phyloP scores from a whole-genome alignment of 2,329 filamentous ascomycete genomes.

The Colletotrichum cuscutae region DNA sequence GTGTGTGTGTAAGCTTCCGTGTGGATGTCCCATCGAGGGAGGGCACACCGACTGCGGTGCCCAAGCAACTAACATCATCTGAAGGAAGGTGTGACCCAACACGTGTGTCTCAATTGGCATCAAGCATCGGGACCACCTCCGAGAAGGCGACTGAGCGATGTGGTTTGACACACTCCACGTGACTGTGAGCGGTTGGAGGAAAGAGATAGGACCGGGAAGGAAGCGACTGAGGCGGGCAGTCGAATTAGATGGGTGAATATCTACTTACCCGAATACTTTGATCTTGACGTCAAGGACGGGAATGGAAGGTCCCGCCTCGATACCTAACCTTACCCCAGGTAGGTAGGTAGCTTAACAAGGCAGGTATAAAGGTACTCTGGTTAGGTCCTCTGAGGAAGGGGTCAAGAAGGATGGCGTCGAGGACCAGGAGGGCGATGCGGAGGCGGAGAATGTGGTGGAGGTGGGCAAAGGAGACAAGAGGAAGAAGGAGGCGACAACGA shows the following conservation, averaged over 20 bases:
- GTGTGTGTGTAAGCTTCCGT: background rate
- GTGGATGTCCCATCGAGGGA: background rate
- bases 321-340: too few relatives aligned
- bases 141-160: background rate
- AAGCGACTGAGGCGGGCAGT: background rate
- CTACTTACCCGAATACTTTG: background rate
- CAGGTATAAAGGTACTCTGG: too few relatives aligned
- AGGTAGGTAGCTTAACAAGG: too few relatives aligned
- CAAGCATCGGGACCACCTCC: background rate
- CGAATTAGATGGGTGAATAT: background rate
- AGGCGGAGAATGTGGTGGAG: background rate
- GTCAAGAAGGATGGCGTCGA: background rate
- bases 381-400: background rate
- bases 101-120: background rate
- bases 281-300: background rate
- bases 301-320: too few relatives aligned
- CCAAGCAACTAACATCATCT: background rate
- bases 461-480: background rate
- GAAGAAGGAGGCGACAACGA: slow-evolving; percentile 4
- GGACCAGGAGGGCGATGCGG: background rate
- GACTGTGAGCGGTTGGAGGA: background rate
- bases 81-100: background rate
- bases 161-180: background rate
- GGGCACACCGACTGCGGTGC: background rate
- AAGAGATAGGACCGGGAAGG: background rate